These are phyloP conservation scores for Chalaropsis ovoidea DNA, from an alignment of 2,329 filamentous ascomycete genomes.

Conservation along the genomic window DNA sequence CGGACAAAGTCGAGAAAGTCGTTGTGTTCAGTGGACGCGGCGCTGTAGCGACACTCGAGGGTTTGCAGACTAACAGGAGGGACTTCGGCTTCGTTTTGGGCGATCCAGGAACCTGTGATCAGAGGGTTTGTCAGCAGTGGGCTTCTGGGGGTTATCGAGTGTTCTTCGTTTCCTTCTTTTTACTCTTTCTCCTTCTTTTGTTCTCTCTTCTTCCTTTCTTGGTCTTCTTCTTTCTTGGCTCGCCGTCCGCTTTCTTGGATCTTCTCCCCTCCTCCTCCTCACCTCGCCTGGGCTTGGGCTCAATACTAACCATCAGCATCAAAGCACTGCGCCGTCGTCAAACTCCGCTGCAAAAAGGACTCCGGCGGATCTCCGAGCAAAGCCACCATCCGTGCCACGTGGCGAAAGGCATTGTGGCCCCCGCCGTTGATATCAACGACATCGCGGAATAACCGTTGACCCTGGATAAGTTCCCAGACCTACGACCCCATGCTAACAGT, in stretches of 20 bases:
- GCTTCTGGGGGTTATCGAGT: background rate
- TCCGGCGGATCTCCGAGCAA: constrained; percentile 19
- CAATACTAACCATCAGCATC: constrained; percentile 20
- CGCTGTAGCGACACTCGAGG: constrained; percentile 19
- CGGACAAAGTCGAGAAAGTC: constrained; percentile 21
- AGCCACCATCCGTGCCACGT: constrained; percentile 24
- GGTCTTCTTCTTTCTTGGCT: background rate
- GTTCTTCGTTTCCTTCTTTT: background rate
- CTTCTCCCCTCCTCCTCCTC: background rate
- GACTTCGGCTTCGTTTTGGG: constrained; percentile 21
- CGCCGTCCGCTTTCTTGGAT: background rate
- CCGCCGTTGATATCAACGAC: constrained; percentile 14
- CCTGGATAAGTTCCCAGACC: constrained; percentile 24
- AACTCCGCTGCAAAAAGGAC: constrained; percentile 19
- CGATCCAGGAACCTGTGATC: constrained; percentile 20
- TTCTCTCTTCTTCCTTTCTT: background rate
- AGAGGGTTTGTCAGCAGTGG: background rate
- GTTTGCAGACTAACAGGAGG: constrained; percentile 20
- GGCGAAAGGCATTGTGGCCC: constrained; percentile 22
- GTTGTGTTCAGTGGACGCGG: constrained; percentile 9
- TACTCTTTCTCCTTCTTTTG: background rate
- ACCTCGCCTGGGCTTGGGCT: background rate
- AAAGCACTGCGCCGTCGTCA: constrained; percentile 18
- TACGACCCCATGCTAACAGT: background rate
- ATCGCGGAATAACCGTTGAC: constrained; percentile 18